phyloP scores from a whole-genome alignment of 164 flowering plant genomes.

The Brasenia schreberi region DNA sequence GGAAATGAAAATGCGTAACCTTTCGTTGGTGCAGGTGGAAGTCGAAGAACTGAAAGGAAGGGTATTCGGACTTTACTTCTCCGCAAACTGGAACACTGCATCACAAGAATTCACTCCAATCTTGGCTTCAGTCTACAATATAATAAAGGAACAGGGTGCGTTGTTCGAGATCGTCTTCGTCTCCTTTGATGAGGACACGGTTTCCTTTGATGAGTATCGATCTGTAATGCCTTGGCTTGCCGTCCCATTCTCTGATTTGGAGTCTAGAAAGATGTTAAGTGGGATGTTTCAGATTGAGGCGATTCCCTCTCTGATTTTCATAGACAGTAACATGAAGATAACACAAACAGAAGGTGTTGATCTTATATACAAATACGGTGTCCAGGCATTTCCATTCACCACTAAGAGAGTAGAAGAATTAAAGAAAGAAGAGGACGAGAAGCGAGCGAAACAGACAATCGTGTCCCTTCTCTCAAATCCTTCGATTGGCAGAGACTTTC shows the following conservation, averaged over 20 bases:
- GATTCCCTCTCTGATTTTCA: slow-evolving; percentile 17
- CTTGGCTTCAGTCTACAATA: slow-evolving; percentile 9
- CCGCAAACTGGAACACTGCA: slow-evolving; percentile 23
- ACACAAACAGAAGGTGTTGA: slow-evolving; percentile 22
- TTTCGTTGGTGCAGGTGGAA: slow-evolving; percentile 12
- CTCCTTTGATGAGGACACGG: slow-evolving; percentile 21
- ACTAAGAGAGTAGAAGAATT: slow-evolving; percentile 10
- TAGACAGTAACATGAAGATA: slow-evolving; percentile 4
- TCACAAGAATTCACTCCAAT: slow-evolving; percentile 19
- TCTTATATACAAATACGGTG: slow-evolving; percentile 18
- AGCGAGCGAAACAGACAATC: slow-evolving; percentile 16
- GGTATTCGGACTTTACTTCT: slow-evolving; percentile 18
- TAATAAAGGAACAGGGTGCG: slow-evolving; percentile 12
- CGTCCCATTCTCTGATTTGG: slow-evolving; percentile 19
- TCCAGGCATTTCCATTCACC: slow-evolving; percentile 17
- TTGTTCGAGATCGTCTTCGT: slow-evolving; percentile 22
- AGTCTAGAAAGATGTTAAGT: slow-evolving; percentile 17
- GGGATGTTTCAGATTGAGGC: slow-evolving; percentile 19
- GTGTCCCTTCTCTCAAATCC: slow-evolving; percentile 11
- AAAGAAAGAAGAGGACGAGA: slow-evolving; percentile 21
- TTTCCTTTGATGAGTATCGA: slow-evolving; percentile 10
- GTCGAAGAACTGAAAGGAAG: slow-evolving; percentile 15
- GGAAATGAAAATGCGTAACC: neutral
- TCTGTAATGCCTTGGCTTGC: slow-evolving; percentile 27
- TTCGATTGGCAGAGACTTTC: slow-evolving; percentile 8